Percentiles rank a stretch among this genome's conserved stretches.
These are phyloP conservation scores for Cicer chorassanicum DNA, from an alignment of 306 rosid species.

Conservation along the genomic window DNA sequence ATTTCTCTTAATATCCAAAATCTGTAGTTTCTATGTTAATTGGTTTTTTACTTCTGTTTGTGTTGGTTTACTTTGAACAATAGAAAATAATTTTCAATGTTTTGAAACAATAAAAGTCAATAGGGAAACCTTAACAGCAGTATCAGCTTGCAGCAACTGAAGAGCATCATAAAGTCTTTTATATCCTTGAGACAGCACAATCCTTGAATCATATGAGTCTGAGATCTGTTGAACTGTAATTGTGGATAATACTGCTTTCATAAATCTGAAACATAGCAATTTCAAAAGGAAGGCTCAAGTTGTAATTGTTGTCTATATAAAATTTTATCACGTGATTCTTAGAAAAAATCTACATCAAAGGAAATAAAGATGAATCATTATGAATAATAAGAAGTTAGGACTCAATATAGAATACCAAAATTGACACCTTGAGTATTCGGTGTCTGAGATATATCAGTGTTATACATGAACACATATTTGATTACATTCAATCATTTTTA, in stretches of 20 bases:
- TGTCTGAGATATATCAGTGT: too few relatives aligned
- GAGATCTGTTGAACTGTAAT: constrained; percentile 50
- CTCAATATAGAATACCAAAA: neutral
- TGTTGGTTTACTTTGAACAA: neutral
- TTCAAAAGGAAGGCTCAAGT: constrained; percentile 39
- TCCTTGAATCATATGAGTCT: constrained; percentile 48
- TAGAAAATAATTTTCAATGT: neutral
- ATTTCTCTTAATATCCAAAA: neutral
- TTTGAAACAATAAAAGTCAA: neutral
- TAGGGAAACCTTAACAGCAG: constrained; percentile 56
- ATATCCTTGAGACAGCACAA: constrained; percentile 53
- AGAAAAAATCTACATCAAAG: constrained; percentile 37
- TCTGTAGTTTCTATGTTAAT: too few relatives aligned
- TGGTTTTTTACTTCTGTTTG: too few relatives aligned
- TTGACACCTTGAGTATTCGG: too few relatives aligned
- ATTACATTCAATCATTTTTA: too few relatives aligned
- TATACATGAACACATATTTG: too few relatives aligned
- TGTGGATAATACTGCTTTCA: constrained; percentile 51
- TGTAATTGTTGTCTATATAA: too few relatives aligned
- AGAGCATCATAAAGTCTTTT: constrained; percentile 55
- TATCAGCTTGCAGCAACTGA: constrained; percentile 61
- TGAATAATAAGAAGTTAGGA: neutral
- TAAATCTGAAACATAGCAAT: constrained; percentile 52
- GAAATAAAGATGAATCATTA: neutral
- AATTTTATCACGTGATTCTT: constrained; percentile 27